Evolutionary conservation across 164 flowering plant species (phyloP).

Genomic region (Paratinospora sagittata): DNA sequence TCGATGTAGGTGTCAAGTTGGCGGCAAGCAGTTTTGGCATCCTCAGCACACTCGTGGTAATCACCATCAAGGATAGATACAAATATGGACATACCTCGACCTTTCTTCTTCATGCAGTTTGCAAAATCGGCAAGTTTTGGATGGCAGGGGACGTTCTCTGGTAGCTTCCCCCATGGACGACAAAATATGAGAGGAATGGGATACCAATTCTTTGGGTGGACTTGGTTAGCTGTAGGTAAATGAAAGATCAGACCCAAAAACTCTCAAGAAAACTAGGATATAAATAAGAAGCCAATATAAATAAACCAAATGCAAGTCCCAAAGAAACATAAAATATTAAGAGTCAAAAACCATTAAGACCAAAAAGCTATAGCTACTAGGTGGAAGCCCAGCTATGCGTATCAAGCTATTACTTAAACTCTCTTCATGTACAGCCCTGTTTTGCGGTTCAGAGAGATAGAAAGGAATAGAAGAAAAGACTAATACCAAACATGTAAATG

Average conservation of each 20-base stretch:
- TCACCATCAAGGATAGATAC: conserved; percentile 92
- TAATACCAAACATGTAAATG: too few species aligned
- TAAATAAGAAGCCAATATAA: background rate
- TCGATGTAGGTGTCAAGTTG: conserved; percentile 82
- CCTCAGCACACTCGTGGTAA: conserved; percentile 86
- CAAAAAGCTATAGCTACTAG: too few species aligned
- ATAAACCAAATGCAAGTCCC: background rate
- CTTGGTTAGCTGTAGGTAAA: conserved; percentile 71
- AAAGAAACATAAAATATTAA: background rate
- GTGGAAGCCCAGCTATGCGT: too few species aligned
- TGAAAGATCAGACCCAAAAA: background rate
- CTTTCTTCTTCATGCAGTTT: conserved; percentile 98
- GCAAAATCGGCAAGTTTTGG: conserved; percentile 99
- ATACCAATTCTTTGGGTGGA: conserved; percentile 99
- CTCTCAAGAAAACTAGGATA: background rate
- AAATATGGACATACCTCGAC: conserved; percentile 97
- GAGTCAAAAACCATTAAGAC: too few species aligned
- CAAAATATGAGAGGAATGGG: conserved; percentile 96
- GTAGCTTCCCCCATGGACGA: conserved; percentile 98
- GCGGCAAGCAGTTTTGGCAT: conserved; percentile 78
- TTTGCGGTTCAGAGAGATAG: too few species aligned
- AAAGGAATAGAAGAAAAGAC: too few species aligned
- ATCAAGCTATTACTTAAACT: too few species aligned
- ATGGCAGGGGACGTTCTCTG: conserved; percentile 98
- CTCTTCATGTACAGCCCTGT: too few species aligned